Base-by-base conservation (phyloP, 2,329 filamentous ascomycete genomes). In the Furcasterigmium furcatum region DNA sequence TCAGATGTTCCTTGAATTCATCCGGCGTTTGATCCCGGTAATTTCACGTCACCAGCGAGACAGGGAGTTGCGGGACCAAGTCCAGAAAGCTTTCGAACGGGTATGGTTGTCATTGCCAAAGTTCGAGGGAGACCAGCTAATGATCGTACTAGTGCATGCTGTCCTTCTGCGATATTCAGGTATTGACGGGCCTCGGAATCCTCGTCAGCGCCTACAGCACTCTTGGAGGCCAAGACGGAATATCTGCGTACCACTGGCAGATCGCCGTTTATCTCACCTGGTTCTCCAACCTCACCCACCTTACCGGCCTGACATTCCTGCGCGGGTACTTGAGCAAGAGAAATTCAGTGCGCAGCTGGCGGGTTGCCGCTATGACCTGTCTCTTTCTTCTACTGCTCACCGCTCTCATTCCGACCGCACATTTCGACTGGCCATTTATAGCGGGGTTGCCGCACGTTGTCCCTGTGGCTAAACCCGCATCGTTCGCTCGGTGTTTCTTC, bases 61-160 rank as follows among this genome's bases (percentile, higher is more conserved):
- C 4, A 30, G 27, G 27, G 7, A 10, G n/a, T 14, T 30, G 10
- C 27, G n/a, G n/a, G 4, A 4, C 27, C 10, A 30, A 8, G 27
- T 30, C 7, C 10, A 30, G 3, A 30, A 30, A 14, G 7, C 4
- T 8, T 30, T 30, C 27, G n/a, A 14, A 7, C 89, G 44, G 80
- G 72, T 27, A 30, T 4, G 27, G 3, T 14, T 7, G 7, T 8
- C 4, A 7, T 30, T 30, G 27, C 27, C 7, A 4, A 4, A 12
- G 4, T 30, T 30, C 7, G 4, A 7, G n/a, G 10, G 27, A 30
- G 10, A n/a, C 10, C 27, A 12, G 27, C 10, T 7, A 8, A 14
- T 30, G 4, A 4, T 30, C 27, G n/a, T n/a, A n/a, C n/a, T n/a
- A 34, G 30, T 34, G 16, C 30, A 34, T 34, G 30, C 30, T 18